Conservation (phyloP, 176 grass and related monocot genomes). For the Elymus sibiricus region DNA sequence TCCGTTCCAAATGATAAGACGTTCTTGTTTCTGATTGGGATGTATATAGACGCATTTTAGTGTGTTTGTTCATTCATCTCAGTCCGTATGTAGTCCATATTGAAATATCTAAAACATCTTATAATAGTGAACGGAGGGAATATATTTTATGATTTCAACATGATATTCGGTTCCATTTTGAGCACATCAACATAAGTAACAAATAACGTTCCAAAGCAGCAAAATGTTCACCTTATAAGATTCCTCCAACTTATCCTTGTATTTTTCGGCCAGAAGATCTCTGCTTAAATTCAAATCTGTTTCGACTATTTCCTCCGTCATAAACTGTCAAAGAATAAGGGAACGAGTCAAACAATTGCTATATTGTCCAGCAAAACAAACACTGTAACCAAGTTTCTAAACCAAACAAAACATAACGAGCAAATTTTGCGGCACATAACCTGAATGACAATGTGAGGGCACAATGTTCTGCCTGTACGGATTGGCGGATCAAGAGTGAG, state of each 20-base stretch:
- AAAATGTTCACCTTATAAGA: conserved; percentile 77
- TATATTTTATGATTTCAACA: background rate
- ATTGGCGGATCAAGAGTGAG: conserved; percentile 97
- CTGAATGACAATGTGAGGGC: conserved; percentile 99
- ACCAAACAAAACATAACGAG: background rate
- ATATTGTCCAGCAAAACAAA: background rate
- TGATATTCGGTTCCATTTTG: background rate
- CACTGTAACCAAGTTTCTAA: background rate
- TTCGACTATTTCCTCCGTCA: conserved; percentile 70
- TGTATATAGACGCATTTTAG: no score
- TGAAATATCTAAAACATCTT: no score
- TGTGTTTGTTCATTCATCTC: no score
- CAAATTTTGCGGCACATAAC: conserved; percentile 34
- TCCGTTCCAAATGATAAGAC: no score
- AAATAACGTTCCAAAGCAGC: conserved; percentile 10
- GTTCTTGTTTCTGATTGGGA: no score
- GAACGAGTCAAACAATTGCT: conserved; percentile 23
- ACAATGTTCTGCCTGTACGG: conserved; percentile 89
- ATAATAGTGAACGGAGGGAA: no score
- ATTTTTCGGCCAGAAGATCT: conserved; percentile 70
- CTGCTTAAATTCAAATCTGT: conserved; percentile 61
- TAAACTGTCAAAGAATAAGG: conserved; percentile 62
- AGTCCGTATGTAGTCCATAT: no score
- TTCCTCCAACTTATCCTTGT: conserved; percentile 75
- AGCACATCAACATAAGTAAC: conserved; percentile 3